These are phyloP conservation scores for Cytospora mali DNA, from an alignment of 2,329 filamentous ascomycete species.

Conservation along the genomic window DNA sequence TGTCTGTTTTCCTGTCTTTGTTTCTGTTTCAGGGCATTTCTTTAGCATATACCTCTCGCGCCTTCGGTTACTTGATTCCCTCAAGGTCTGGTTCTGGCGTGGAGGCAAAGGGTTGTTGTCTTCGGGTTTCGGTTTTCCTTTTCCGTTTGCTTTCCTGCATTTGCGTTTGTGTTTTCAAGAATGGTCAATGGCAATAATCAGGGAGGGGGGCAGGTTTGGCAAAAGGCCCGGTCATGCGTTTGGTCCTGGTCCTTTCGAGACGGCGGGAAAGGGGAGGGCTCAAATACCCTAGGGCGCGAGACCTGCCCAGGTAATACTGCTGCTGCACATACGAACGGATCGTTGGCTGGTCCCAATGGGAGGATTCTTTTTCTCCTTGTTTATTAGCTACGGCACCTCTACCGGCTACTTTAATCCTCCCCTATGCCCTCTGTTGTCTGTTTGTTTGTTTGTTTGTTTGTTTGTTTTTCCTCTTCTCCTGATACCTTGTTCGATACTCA, in stretches of 20 bases:
- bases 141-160: constrained; percentile 33
- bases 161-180: constrained; percentile 37
- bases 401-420: constrained; percentile 44
- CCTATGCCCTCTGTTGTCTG: constrained; percentile 39
- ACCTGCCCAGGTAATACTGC: constrained; percentile 42
- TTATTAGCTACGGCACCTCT: constrained; percentile 50
- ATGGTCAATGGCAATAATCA: constrained; percentile 49
- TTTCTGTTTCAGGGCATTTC: constrained; percentile 37
- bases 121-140: constrained; percentile 31
- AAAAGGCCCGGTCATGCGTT: constrained; percentile 39
- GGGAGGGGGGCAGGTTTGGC: constrained; percentile 43
- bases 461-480: constrained; percentile 39
- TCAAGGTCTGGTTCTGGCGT: constrained; percentile 33
- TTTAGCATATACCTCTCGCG: constrained; percentile 48
- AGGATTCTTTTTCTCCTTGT: constrained; percentile 47
- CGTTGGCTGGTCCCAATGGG: constrained; percentile 57
- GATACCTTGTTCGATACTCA: constrained; percentile 66
- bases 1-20: constrained; percentile 53
- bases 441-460: constrained; percentile 32
- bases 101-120: constrained; percentile 28
- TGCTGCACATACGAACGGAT: constrained; percentile 40
- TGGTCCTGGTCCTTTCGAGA: constrained; percentile 35
- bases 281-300: constrained; percentile 39
- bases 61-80: constrained; percentile 38
- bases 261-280: constrained; percentile 35